Conservation (phyloP, 768 basidiomycete genomes). For the Lyophyllum semitale region DNA sequence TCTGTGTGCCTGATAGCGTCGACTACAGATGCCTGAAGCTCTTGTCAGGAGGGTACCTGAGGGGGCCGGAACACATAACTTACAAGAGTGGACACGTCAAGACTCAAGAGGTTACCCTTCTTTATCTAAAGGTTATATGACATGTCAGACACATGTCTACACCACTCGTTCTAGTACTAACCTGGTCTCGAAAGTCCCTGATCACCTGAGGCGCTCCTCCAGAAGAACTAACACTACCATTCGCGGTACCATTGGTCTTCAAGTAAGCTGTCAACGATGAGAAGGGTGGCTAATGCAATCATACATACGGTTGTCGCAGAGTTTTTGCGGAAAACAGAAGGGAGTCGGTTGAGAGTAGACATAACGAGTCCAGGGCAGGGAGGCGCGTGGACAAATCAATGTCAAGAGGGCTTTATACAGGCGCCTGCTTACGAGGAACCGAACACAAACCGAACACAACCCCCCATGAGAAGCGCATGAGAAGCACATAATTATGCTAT, state of each 20-base stretch:
- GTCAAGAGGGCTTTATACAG: conserved; percentile 2
- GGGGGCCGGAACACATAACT: conserved; percentile 17
- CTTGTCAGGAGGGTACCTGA: background rate
- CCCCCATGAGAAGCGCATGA: too few species aligned
- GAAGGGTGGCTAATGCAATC: background rate
- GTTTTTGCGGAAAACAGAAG: conserved; percentile 22
- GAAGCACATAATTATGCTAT: background rate
- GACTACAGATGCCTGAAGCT: conserved; percentile 53
- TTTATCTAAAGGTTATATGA: conserved; percentile 36
- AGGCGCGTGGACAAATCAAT: background rate
- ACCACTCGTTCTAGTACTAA: conserved; percentile 13
- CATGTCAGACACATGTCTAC: background rate
- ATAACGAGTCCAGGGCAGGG: conserved; percentile 5
- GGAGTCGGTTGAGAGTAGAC: conserved; percentile 19
- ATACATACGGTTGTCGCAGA: conserved; percentile 6
- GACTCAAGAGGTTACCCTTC: conserved; percentile 36
- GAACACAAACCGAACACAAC: too few species aligned
- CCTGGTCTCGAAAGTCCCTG: conserved; percentile 45
- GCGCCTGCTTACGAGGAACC: background rate
- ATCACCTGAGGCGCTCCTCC: conserved; percentile 33
- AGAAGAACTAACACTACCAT: conserved; percentile 10
- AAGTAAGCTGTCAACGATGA: background rate
- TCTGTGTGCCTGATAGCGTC: conserved; percentile 62
- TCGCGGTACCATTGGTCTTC: conserved; percentile 17
- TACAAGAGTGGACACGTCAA: conserved; percentile 46